A percentile compares a stretch with the other conserved stretches of the same genome.
Evolutionary conservation across 176 grass and related monocot species (phyloP).

Genomic region (Oryza meridionalis): DNA sequence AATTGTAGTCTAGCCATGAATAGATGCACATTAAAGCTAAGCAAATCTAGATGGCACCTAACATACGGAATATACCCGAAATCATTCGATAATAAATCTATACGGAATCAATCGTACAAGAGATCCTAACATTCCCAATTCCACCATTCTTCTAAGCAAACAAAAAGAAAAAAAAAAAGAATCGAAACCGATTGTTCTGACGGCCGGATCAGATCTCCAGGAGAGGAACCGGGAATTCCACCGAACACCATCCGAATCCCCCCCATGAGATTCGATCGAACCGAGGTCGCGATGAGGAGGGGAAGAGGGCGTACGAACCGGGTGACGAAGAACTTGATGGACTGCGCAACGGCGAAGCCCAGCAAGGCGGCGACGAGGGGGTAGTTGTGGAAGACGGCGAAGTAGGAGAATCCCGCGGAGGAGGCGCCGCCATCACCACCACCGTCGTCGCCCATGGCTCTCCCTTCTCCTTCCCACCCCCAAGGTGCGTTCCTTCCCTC

Average conservation of each 20-base stretch:
- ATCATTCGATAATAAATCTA: neutral
- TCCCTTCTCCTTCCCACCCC: neutral
- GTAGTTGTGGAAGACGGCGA: slow-evolving; percentile 84
- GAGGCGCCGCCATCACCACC: slow-evolving; percentile 47
- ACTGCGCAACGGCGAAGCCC: slow-evolving; percentile 79
- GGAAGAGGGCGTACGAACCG: slow-evolving; percentile 34
- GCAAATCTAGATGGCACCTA: neutral
- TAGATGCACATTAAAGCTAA: neutral
- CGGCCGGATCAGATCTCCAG: neutral
- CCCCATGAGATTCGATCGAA: neutral
- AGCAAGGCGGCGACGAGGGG: slow-evolving; percentile 77
- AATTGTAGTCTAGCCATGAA: neutral
- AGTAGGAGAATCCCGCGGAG: slow-evolving; percentile 53
- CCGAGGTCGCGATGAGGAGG: neutral
- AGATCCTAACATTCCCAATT: neutral
- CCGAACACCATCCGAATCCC: neutral
- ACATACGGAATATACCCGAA: no score
- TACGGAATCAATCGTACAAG: neutral
- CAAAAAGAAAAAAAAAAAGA: neutral
- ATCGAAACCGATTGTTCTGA: neutral
- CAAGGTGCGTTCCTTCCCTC: neutral
- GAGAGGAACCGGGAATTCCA: neutral
- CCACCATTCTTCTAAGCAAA: neutral
- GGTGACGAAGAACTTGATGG: slow-evolving; percentile 85
- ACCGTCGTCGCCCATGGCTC: slow-evolving; percentile 55